Percentiles rank a stretch among this genome's conserved stretches.
Evolutionary conservation across 2,329 filamentous ascomycete species (phyloP).

Genomic region (Alternaria viburni): DNA sequence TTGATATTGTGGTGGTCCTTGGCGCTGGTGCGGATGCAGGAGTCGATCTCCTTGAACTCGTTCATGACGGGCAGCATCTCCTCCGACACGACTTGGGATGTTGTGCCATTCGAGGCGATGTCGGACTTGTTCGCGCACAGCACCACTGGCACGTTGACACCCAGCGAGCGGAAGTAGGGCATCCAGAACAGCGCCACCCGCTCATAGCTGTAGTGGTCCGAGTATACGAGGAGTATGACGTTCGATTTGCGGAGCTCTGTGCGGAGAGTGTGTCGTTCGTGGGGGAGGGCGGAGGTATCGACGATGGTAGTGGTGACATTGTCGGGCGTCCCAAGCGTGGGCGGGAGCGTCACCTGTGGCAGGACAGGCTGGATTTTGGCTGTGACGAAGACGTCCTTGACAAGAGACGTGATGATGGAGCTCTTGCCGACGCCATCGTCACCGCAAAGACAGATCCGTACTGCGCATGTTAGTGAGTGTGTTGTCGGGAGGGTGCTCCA

Average conservation of each 20-base stretch:
- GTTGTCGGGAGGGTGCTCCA: conserved; percentile 7
- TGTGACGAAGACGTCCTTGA: conserved; percentile 95
- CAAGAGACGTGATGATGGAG: conserved; percentile 83
- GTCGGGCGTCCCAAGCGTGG: conserved; percentile 89
- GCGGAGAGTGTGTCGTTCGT: conserved; percentile 86
- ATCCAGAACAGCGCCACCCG: conserved; percentile 97
- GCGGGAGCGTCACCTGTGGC: conserved; percentile 92
- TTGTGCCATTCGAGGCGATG: conserved; percentile 73
- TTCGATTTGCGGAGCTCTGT: conserved; percentile 97
- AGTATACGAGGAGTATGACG: conserved; percentile 95
- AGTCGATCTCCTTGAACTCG: conserved; percentile 98
- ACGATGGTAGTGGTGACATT: conserved; percentile 98
- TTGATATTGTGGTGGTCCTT: conserved; percentile 93
- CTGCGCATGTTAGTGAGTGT: conserved; percentile 49
- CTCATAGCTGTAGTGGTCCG: conserved; percentile 99
- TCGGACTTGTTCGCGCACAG: conserved; percentile 98
- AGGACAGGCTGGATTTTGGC: conserved; percentile 95
- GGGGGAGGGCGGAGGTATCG: conserved; percentile 93
- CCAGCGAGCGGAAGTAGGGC: conserved; percentile 94
- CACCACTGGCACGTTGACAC: conserved; percentile 98
- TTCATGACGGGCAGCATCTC: conserved; percentile 99
- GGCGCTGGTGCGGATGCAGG: conserved; percentile 92
- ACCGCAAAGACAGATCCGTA: conserved; percentile 94
- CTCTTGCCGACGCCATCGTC: conserved; percentile 73
- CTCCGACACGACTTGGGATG: conserved; percentile 87